Evolutionary conservation across 2,329 filamentous ascomycete species (phyloP).

Genomic region (Diplodia scrobiculata): DNA sequence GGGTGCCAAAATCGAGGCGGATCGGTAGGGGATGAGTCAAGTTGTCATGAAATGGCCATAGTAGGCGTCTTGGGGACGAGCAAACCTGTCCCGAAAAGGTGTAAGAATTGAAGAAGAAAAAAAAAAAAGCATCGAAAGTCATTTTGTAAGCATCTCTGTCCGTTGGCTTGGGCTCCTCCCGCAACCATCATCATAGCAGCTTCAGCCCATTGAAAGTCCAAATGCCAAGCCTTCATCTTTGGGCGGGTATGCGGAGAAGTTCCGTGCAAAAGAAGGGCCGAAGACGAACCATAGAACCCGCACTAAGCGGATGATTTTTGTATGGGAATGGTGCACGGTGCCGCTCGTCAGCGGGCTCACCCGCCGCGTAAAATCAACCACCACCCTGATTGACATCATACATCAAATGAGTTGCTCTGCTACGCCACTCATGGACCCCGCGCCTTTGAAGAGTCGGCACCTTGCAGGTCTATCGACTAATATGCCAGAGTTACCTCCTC

Average conservation of each 20-base stretch:
- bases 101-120: neutral
- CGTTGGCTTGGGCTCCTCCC: no score
- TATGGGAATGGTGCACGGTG: no score
- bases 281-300: no score
- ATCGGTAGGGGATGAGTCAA: neutral
- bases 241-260: neutral
- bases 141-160: neutral
- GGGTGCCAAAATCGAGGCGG: slow-evolving; percentile 19
- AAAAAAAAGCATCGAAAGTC: neutral
- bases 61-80: neutral
- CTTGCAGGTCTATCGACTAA: neutral
- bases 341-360: neutral
- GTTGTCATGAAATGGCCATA: neutral
- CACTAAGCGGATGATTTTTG: no score
- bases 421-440: neutral
- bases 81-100: neutral
- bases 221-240: neutral
- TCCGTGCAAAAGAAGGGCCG: neutral
- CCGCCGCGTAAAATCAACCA: neutral
- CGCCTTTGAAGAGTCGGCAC: neutral
- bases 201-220: no score
- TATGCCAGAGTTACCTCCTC: no score
- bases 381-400: neutral
- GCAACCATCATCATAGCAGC: no score
- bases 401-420: neutral